phyloP scores from a whole-genome alignment of 2,329 filamentous ascomycete genomes.

The Oidium heveae region DNA sequence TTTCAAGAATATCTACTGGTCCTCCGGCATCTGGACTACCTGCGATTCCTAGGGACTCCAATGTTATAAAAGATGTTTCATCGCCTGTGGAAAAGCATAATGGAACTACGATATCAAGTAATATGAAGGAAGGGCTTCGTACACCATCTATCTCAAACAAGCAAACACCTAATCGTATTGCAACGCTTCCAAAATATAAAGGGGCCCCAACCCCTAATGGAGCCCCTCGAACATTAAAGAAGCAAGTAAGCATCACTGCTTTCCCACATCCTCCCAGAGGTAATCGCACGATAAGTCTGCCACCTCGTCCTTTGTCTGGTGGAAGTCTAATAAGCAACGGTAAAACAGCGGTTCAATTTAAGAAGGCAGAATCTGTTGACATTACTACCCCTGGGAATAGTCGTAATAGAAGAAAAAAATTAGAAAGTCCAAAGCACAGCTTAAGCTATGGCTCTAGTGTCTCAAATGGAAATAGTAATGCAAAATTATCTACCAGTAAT shows the following conservation, averaged over 20 bases:
- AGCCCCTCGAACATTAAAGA: conserved; percentile 47
- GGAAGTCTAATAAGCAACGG: conserved; percentile 14
- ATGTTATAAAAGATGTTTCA: conserved; percentile 39
- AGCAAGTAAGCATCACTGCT: conserved; percentile 77
- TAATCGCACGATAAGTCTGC: conserved; percentile 31
- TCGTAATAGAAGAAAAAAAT: conserved; percentile 11
- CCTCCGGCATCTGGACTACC: conserved; percentile 50
- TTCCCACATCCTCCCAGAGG: conserved; percentile 74
- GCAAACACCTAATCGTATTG: conserved; percentile 21
- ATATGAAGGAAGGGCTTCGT: conserved; percentile 31
- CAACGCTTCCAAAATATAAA: conserved; percentile 29
- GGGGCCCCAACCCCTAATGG: conserved; percentile 28
- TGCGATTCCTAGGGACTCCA: conserved; percentile 35
- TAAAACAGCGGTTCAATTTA: conserved; percentile 2
- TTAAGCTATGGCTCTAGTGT: conserved; percentile 36
- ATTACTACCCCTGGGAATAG: conserved; percentile 5
- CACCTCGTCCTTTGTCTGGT: conserved; percentile 31
- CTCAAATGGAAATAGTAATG: conserved; percentile 42
- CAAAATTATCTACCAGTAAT: conserved; percentile 40
- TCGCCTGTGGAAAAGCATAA: conserved; percentile 11
- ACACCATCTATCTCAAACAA: conserved; percentile 29
- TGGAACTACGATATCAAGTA: conserved; percentile 11
- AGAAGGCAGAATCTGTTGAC: conserved; percentile 8
- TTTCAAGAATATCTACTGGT: conserved; percentile 42
- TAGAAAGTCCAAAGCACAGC: conserved; percentile 11